These are phyloP conservation scores for Leptodermis oblonga DNA, from an alignment of 257 asterid species.

Conservation along the genomic window DNA sequence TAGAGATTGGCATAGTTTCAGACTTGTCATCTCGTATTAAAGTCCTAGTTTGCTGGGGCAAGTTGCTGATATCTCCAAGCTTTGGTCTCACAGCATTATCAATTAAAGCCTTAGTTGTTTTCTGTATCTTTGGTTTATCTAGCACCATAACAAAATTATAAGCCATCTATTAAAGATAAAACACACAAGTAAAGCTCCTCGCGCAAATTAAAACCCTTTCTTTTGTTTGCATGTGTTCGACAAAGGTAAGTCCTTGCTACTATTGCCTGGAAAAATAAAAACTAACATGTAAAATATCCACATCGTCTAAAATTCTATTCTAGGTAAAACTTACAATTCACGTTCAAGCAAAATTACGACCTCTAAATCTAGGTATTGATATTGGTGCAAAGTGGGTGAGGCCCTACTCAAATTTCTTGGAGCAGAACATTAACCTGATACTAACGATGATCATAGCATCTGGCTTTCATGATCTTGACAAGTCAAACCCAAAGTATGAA, in stretches of 20 bases:
- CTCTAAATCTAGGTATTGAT: not conserved
- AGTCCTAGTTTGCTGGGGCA: constrained; percentile 37
- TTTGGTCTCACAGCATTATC: constrained; percentile 42
- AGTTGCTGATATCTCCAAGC: constrained; percentile 67
- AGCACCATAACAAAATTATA: constrained; percentile 1
- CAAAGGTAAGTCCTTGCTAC: not conserved
- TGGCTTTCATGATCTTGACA: not conserved
- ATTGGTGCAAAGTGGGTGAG: not conserved
- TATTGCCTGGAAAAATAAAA: not conserved
- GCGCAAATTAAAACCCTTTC: not conserved
- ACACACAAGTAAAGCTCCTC: not conserved
- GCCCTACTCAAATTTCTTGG: not conserved
- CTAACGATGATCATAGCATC: not conserved
- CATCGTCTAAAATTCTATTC: not conserved
- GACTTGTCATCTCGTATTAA: constrained; percentile 28
- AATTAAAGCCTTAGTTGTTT: constrained; percentile 20
- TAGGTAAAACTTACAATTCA: not conserved
- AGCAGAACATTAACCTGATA: not conserved
- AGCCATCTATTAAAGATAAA: not conserved
- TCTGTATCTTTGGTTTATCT: constrained; percentile 18
- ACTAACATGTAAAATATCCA: not conserved
- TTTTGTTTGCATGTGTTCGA: not conserved
- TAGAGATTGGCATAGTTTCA: constrained; percentile 23
- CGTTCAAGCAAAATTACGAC: not conserved
- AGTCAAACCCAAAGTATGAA: not conserved